Percentiles rank a stretch among this genome's conserved stretches.
Conservation (phyloP, 1,284 basidiomycete species). For the Sporisorium exsertum region DNA sequence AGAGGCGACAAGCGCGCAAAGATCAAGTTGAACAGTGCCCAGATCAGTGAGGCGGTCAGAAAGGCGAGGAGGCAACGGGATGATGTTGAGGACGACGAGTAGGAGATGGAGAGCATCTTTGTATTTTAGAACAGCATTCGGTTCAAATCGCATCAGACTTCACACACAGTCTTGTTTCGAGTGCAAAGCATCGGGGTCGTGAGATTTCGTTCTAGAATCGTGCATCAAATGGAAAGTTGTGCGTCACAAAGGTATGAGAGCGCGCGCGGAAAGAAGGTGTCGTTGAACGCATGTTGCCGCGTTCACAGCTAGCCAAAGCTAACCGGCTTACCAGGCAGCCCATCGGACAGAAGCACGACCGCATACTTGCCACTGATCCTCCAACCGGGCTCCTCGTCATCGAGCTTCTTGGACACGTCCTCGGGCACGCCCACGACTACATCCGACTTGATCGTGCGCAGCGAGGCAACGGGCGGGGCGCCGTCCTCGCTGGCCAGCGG, state of each 20-base stretch:
- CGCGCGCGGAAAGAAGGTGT: too few relatives aligned
- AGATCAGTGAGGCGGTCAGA: slow-evolving; percentile 45
- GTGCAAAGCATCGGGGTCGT: neutral
- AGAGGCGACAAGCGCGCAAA: slow-evolving; percentile 30
- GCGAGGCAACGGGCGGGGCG: slow-evolving; percentile 79
- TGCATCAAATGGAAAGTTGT: too few relatives aligned
- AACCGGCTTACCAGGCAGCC: slow-evolving; percentile 48
- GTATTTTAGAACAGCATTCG: neutral
- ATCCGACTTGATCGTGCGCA: slow-evolving; percentile 68
- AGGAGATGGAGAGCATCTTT: neutral
- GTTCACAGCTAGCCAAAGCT: slow-evolving; percentile 41
- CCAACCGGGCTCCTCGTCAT: slow-evolving; percentile 80
- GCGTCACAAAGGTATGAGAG: too few relatives aligned
- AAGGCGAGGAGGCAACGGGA: slow-evolving; percentile 26
- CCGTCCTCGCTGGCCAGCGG: slow-evolving; percentile 90
- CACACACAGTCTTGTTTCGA: too few relatives aligned
- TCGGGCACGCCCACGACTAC: slow-evolving; percentile 84
- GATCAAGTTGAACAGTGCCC: slow-evolving; percentile 47
- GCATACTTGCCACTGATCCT: slow-evolving; percentile 82
- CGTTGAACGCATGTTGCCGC: too few relatives aligned
- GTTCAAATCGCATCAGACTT: neutral
- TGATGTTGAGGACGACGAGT: slow-evolving; percentile 40
- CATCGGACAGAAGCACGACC: slow-evolving; percentile 64
- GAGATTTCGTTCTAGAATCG: slow-evolving; percentile 1
- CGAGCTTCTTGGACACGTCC: slow-evolving; percentile 77